These are phyloP conservation scores for Dioszegia crocea DNA, from an alignment of 768 basidiomycete genomes.

Conservation along the genomic window DNA sequence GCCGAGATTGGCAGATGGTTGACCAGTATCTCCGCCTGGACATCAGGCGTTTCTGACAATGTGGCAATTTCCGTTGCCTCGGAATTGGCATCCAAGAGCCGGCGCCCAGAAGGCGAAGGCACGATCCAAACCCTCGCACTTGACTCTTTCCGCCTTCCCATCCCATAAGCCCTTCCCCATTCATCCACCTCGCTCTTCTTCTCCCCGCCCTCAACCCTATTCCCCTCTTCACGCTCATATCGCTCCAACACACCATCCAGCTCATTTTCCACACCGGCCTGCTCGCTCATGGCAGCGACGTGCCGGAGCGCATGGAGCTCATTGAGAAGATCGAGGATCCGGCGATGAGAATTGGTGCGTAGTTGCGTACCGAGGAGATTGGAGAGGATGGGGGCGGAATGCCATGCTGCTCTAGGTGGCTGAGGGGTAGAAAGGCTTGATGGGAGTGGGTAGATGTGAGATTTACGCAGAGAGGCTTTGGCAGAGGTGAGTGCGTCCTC, in stretches of 20 bases:
- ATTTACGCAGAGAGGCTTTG: slow-evolving; percentile 59
- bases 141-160: slow-evolving; percentile 84
- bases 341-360: slow-evolving; percentile 67
- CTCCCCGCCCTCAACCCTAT: background rate
- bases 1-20: slow-evolving; percentile 75
- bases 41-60: background rate
- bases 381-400: slow-evolving; percentile 59
- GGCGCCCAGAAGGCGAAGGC: slow-evolving; percentile 19
- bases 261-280: slow-evolving; percentile 20
- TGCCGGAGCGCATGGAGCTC: slow-evolving; percentile 39
- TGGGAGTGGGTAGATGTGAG: slow-evolving; percentile 76
- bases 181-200: slow-evolving; percentile 64
- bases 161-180: slow-evolving; percentile 76
- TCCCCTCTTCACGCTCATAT: slow-evolving; percentile 25
- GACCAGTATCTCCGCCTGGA: slow-evolving; percentile 61
- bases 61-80: no score
- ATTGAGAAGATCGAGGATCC: slow-evolving; percentile 51
- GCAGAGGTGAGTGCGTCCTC: slow-evolving; percentile 62
- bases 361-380: slow-evolving; percentile 59
- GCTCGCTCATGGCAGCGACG: slow-evolving; percentile 31
- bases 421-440: slow-evolving; percentile 61
- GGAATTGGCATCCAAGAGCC: background rate
- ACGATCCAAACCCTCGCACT: slow-evolving; percentile 92
- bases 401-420: slow-evolving; percentile 65
- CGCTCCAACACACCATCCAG: slow-evolving; percentile 20